Evolutionary conservation across 805 yeast genomes (phyloP), one percentile per base, ranked within the genome.

Genomic region (Blastobotrys mokoenaii): DNA sequence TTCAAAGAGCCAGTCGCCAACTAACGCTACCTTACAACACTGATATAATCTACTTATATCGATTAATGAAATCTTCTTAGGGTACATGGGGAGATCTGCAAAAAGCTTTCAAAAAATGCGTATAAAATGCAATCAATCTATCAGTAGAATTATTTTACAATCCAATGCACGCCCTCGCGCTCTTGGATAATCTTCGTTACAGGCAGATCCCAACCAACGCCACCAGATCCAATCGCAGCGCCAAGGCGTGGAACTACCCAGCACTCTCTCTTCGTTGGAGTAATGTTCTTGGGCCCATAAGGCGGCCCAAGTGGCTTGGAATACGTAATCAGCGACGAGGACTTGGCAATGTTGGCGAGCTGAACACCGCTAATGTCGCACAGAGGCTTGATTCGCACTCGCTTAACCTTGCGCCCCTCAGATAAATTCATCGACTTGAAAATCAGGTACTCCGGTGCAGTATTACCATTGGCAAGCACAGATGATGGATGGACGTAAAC

Each of bases 231-330:
- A 37, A 82, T 70, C 5, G 79, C 73, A 9, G 94, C 89, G 3
- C 97, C 97, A 59, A 84, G 79, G 46, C 96, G 68, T 1, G 97
- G 97, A 42, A 87, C 80, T 12, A 89, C 96, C 66, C 86, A 89
- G 54, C 94, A 85, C 57, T 83, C 89, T 53, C 96, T 70, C 56
- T 81, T 82, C 2, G 80, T 76, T 0, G 84, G 67, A 3, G 78
- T 68, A 12, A 84, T 56, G 51, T 73, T 69, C 57, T 81, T 82
- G 1, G 95, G 94, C 1, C 87, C 94, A 57, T 86, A 78, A 2
- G 96, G 96, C 45, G 85, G 84, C 0, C 95, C 95, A 43, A 90
- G 65, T 0, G 97, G 97, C 58, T 89, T 90, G 22, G 97, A 87
- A 63, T 83, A 89, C 0, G 90, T 78, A 36, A 90, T 58, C 40